Percentiles rank a stretch among this genome's conserved stretches.
These are phyloP conservation scores for Verticillium alfalfae DNA, from an alignment of 2,329 filamentous ascomycete species.

Conservation along the genomic window DNA sequence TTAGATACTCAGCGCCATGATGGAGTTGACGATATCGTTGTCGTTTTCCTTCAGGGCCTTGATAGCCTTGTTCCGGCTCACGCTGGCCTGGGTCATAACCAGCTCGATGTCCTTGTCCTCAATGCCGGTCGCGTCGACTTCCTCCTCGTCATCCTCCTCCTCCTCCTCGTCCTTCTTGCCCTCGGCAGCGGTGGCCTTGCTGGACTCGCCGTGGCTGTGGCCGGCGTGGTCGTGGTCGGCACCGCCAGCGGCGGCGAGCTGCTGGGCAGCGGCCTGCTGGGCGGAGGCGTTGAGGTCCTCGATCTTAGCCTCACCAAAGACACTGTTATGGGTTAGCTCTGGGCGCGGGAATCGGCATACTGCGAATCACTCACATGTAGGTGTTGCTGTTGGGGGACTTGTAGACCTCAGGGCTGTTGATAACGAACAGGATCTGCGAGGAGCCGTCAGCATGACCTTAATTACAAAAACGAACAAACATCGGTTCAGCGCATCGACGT, in stretches of 20 bases:
- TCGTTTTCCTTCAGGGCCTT: slow-evolving; percentile 99
- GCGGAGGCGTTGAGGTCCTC: slow-evolving; percentile 99
- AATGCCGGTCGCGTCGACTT: slow-evolving; percentile 88
- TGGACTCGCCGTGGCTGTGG: slow-evolving; percentile 66
- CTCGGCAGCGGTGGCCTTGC: slow-evolving; percentile 57
- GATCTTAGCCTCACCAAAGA: slow-evolving; percentile 99
- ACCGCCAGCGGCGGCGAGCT: slow-evolving; percentile 73
- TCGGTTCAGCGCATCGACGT: slow-evolving; percentile 38
- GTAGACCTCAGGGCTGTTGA: slow-evolving; percentile 99
- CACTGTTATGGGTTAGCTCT: slow-evolving; percentile 46
- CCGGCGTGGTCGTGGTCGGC: slow-evolving; percentile 60
- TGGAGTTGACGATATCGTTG: slow-evolving; percentile 99
- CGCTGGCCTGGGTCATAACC: slow-evolving; percentile 95
- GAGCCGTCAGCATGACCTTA: background rate
- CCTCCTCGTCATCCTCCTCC: slow-evolving; percentile 89
- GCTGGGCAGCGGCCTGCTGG: slow-evolving; percentile 91
- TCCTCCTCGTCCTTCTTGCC: slow-evolving; percentile 70
- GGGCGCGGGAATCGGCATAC: background rate
- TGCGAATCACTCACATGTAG: slow-evolving; percentile 74
- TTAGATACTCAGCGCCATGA: slow-evolving; percentile 93
- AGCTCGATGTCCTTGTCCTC: slow-evolving; percentile 99
- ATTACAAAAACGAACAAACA: background rate
- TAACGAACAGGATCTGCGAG: slow-evolving; percentile 91
- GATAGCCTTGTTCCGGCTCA: slow-evolving; percentile 96
- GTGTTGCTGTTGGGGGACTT: slow-evolving; percentile 99